phyloP scores from a whole-genome alignment of 495 filamentous ascomycete species.

The Barbatosphaeria neglecta region DNA sequence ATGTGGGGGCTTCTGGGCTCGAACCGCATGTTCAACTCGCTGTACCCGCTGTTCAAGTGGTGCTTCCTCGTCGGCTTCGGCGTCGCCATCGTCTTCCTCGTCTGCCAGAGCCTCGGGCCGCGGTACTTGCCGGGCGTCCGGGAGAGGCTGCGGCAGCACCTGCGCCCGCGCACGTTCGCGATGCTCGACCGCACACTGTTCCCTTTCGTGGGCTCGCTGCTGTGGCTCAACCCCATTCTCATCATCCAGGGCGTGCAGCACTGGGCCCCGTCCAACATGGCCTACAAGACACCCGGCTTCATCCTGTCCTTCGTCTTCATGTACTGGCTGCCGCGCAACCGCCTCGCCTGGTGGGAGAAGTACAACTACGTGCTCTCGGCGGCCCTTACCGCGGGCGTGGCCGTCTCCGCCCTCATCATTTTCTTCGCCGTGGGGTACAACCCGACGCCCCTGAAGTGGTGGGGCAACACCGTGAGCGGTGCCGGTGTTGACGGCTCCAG shows the following conservation, averaged over 20 bases:
- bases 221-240: slow-evolving; percentile 18
- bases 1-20: slow-evolving; percentile 27
- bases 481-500: slow-evolving; percentile 19
- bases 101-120: slow-evolving; percentile 16
- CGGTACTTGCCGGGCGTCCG: slow-evolving; percentile 16
- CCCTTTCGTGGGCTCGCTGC: slow-evolving; percentile 12
- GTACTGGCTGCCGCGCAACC: slow-evolving; percentile 12
- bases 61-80: slow-evolving; percentile 25
- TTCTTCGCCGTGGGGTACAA: slow-evolving; percentile 48
- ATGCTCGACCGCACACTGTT: slow-evolving; percentile 16
- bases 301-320: slow-evolving; percentile 20
- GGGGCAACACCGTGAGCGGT: slow-evolving; percentile 41
- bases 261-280: slow-evolving; percentile 20
- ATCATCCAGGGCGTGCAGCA: slow-evolving; percentile 20
- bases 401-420: slow-evolving; percentile 47
- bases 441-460: slow-evolving; percentile 44
- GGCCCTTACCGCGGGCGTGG: slow-evolving; percentile 48
- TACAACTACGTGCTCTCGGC: slow-evolving; percentile 57
- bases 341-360: slow-evolving; percentile 27
- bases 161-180: slow-evolving; percentile 11
- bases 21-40: slow-evolving; percentile 22
- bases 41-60: slow-evolving; percentile 28
- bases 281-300: slow-evolving; percentile 20
- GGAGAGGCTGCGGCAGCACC: slow-evolving; percentile 13
- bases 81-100: slow-evolving; percentile 18